These are phyloP conservation scores for Santalum album DNA, from an alignment of 164 flowering plant genomes.

Conservation along the genomic window DNA sequence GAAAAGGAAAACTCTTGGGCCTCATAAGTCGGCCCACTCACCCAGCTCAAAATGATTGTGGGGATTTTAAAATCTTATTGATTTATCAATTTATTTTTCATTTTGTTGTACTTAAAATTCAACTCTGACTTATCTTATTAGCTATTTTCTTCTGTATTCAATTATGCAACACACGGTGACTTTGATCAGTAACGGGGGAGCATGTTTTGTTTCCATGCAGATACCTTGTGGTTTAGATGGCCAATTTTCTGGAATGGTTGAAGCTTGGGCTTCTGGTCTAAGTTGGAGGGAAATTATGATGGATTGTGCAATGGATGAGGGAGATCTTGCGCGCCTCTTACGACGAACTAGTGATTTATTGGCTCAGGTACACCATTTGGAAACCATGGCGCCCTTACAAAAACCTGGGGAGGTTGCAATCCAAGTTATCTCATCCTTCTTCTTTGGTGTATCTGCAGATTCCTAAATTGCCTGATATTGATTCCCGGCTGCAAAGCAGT, in stretches of 20 bases:
- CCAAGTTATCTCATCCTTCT: background rate
- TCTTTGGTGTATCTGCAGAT: slow-evolving; percentile 28
- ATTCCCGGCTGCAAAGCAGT: slow-evolving; percentile 54
- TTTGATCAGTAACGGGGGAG: background rate
- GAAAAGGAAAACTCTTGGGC: too few species aligned
- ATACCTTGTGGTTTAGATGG: slow-evolving; percentile 74
- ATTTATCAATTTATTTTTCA: too few species aligned
- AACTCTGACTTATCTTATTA: too few species aligned
- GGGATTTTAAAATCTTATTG: too few species aligned
- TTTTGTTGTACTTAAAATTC: too few species aligned
- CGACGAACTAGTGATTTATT: slow-evolving; percentile 76
- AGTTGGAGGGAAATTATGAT: slow-evolving; percentile 93
- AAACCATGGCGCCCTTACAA: background rate
- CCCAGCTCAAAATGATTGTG: too few species aligned
- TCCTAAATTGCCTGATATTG: slow-evolving; percentile 90
- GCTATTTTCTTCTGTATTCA: too few species aligned
- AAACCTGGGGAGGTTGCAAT: background rate
- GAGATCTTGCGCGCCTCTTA: slow-evolving; percentile 86
- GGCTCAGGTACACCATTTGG: slow-evolving; percentile 42
- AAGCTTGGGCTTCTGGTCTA: slow-evolving; percentile 97
- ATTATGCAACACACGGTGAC: too few species aligned
- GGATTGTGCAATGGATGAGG: slow-evolving; percentile 99
- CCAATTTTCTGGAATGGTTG: slow-evolving; percentile 93
- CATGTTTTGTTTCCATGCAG: slow-evolving; percentile 19
- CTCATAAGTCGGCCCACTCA: too few species aligned